Base-by-base conservation (phyloP, 768 basidiomycete species). In the Xerocomus brunneocitrinus region DNA sequence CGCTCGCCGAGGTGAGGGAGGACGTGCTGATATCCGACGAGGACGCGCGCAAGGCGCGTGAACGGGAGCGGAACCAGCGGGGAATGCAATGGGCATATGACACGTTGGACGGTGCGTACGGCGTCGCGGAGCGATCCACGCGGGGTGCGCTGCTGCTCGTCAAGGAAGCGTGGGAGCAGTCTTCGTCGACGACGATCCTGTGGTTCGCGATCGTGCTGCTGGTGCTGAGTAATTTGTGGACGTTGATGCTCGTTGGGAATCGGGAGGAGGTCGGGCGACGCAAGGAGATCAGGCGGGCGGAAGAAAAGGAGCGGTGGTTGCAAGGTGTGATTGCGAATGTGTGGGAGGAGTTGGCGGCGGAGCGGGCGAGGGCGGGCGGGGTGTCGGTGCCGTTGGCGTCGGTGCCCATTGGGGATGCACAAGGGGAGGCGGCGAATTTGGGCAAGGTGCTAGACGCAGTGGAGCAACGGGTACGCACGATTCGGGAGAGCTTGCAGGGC, bases 61-160 rank as follows among this genome's bases (percentile, higher is more conserved):
- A 87, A 66, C 74, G 77, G 51, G 84, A 88, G 65, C 81, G 85
- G 14, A 83, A 84, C 55, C 79, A 76, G 53, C 85, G 88, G 16
- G 83, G 83, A 0, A 71, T 91, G 58, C 91, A 93, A 62, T 93
- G 91, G 91, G 90, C 90, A 3, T 89, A 83, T 73, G 91, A 93
- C 59, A 93, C 91, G 44, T 79, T 89, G 67, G 85, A 84, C 30
- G 91, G 89, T 9, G 85, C 91, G 2, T 78, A 73, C 55, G 76
- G 79, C 58, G 90, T 93, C 55, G 89, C 82, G 30, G 74, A 72
- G 62, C 81, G 82, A 64, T 89, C 87, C 55, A 80, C 87, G 40
- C 75, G 70, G 43, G 88, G 82, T 19, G 86, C 87, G 25, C 64
- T 91, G 55, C 91, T 91, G 73, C 83, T 93, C 40, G 74, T 93